A percentile compares a stretch with the other conserved stretches of the same genome.
These are phyloP conservation scores for Neospermospora avenae DNA, from an alignment of 2,329 filamentous ascomycete genomes.

Conservation along the genomic window DNA sequence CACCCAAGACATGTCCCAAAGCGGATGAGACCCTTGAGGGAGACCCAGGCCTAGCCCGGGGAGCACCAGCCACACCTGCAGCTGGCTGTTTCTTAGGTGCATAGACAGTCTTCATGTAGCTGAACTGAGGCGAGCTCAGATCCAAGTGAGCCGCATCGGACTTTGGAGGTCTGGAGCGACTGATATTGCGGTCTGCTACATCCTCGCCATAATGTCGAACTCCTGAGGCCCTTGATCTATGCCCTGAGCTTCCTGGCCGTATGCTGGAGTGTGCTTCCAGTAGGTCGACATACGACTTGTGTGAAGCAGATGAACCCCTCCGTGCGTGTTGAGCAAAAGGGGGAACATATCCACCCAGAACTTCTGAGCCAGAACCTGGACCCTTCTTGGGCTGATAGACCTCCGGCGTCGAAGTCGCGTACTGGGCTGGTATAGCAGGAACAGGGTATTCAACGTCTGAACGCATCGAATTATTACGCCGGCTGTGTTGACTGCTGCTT, in stretches of 20 bases:
- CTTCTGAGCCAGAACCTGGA: not conserved
- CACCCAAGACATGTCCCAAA: conserved; percentile 17
- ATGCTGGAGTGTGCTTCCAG: conserved; percentile 56
- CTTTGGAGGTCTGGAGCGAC: not conserved
- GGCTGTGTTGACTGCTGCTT: not conserved
- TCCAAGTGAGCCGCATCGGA: conserved; percentile 6
- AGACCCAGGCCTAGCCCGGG: not conserved
- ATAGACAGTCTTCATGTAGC: conserved; percentile 22
- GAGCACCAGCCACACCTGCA: not conserved
- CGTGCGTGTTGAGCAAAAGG: conserved; percentile 10
- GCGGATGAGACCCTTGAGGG: conserved; percentile 14
- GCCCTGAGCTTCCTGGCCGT: conserved; percentile 42
- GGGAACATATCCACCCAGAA: not conserved
- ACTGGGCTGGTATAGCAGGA: conserved; percentile 5
- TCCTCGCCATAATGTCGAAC: conserved; percentile 59
- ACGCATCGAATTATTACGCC: conserved; percentile 6
- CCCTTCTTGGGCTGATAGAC: conserved; percentile 17
- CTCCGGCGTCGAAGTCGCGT: conserved; percentile 4
- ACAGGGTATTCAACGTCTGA: not conserved
- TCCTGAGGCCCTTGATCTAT: conserved; percentile 48
- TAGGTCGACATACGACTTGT: conserved; percentile 45
- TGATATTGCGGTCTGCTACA: conserved; percentile 57
- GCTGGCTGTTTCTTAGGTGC: not conserved
- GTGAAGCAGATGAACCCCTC: conserved; percentile 13
- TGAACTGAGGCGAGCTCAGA: conserved; percentile 20